Base-by-base conservation (phyloP, 208 protist species). In the Acanthamoeba castellanii region DNA sequence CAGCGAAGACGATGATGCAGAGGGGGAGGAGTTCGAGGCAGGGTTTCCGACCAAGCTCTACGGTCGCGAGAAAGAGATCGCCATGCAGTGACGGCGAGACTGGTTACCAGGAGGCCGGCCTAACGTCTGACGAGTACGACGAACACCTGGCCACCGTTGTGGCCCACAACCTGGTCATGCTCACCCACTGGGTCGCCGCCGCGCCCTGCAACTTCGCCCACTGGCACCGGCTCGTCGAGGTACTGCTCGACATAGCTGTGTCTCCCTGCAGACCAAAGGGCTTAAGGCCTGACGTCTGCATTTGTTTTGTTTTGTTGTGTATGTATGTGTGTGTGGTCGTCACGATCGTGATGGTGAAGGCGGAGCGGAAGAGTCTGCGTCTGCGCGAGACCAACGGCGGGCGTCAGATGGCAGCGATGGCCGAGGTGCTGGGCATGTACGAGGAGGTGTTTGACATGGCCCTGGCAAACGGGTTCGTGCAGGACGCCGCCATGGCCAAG, bases 401-500 rank as follows among this genome's bases (percentile, higher is more conserved):
- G 25, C 66, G 87, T 0, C 14, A 87, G n/a, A 32, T n/a, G n/a
- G 52, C n/a, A 2, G 4, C 14, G 1, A 16, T 74, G 32, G 20
- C 0, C 4, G 32, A 78, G 25, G n/a, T 92, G 9, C 25, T 92
- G 45, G 42, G 8, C 45, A 18, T 42, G 37, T 93, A 74, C 66
- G 32, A 93, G 34, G 16, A 45, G n/a, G 87, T 59, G n/a, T 92
- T 92, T 13, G n/a, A 27, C 8, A 7, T 74, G 57, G 87, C 87
- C 30, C 5, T 92, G 27, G 42, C 55, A 11, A 25, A 93, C 18
- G 88, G 88, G 6, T 93, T 76, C 61, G 7, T 81, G 1, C 88
- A 74, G 88, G 88, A 93, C 66, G 88, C 88, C 45, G 88, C 88
- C 11, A 61, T 93, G 22, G 88, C 88, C 45, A 74, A 93, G 32